A percentile compares a stretch with the other conserved stretches of the same genome.
Evolutionary conservation across 2,329 filamentous ascomycete genomes (phyloP).

Genomic region (Aureobasidium sp.): DNA sequence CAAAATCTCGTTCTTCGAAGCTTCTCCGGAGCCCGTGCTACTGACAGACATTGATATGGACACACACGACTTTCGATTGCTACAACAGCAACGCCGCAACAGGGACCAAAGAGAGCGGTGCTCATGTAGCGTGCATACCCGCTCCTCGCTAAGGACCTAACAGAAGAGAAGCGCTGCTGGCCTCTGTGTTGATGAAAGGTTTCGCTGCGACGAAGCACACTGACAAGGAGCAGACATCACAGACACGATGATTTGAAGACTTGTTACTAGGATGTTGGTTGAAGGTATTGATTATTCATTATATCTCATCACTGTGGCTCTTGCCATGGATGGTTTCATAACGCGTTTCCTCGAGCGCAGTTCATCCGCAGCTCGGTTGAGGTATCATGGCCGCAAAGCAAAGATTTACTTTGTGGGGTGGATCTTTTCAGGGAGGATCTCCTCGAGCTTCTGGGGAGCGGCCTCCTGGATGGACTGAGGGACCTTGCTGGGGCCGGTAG

Average conservation of each 20-base stretch:
- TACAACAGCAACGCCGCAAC: too few species aligned
- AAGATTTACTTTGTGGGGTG: not conserved
- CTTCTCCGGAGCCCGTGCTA: not conserved
- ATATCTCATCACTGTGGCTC: not conserved
- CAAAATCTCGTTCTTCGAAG: not conserved
- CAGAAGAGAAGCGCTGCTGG: too few species aligned
- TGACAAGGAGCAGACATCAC: not conserved
- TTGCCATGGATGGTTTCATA: not conserved
- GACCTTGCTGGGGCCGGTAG: slow-evolving; percentile 32
- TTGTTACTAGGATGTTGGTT: not conserved
- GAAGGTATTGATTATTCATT: not conserved
- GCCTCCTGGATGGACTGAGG: slow-evolving; percentile 37
- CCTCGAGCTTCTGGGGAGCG: slow-evolving; percentile 36
- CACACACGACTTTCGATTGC: too few species aligned
- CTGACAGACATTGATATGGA: not conserved
- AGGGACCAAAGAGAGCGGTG: too few species aligned
- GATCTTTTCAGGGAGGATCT: not conserved
- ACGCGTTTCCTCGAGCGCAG: not conserved
- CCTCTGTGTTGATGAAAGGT: too few species aligned
- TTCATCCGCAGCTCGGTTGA: not conserved
- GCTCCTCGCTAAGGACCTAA: too few species aligned
- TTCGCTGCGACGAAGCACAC: too few species aligned
- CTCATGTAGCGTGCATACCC: too few species aligned
- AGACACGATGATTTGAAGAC: not conserved
- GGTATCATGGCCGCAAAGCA: not conserved